These are phyloP conservation scores for Gilbertella persicaria DNA, from an alignment of 371 early-diverging fungal species.

Conservation along the genomic window DNA sequence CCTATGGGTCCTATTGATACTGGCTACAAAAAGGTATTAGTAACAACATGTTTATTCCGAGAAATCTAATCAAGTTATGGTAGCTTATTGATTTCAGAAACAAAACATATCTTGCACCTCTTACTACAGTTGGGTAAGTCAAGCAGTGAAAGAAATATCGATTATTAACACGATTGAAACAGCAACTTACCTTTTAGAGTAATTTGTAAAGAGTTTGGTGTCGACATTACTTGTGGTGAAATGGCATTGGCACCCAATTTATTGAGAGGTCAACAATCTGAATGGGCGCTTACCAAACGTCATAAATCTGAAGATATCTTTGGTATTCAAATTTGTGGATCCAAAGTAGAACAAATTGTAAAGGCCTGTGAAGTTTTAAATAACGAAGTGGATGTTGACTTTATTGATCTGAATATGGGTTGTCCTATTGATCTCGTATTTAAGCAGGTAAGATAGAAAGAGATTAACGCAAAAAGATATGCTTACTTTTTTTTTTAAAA, in stretches of 20 bases:
- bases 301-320: constrained; percentile 91
- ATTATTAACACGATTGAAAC: neutral
- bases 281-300: constrained; percentile 88
- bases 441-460: constrained; percentile 44
- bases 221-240: constrained; percentile 96
- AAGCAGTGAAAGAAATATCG: neutral
- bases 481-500: neutral
- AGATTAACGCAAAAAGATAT: neutral
- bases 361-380: constrained; percentile 75
- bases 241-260: constrained; percentile 87
- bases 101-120: constrained; percentile 94
- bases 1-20: constrained; percentile 49
- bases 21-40: constrained; percentile 39
- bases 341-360: constrained; percentile 64
- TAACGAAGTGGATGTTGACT: constrained; percentile 76
- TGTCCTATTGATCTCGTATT: constrained; percentile 93
- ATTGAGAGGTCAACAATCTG: constrained; percentile 73
- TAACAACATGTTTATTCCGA: neutral
- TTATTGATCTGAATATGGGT: constrained; percentile 95
- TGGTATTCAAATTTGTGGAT: constrained; percentile 88
- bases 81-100: constrained; percentile 77
- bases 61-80: neutral
- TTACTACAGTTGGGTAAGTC: constrained; percentile 72
- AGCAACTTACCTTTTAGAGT: constrained; percentile 93
- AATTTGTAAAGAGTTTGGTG: constrained; percentile 91